Base-by-base conservation (phyloP, 371 early-diverging fungal genomes). In the Mortierella sp. region DNA sequence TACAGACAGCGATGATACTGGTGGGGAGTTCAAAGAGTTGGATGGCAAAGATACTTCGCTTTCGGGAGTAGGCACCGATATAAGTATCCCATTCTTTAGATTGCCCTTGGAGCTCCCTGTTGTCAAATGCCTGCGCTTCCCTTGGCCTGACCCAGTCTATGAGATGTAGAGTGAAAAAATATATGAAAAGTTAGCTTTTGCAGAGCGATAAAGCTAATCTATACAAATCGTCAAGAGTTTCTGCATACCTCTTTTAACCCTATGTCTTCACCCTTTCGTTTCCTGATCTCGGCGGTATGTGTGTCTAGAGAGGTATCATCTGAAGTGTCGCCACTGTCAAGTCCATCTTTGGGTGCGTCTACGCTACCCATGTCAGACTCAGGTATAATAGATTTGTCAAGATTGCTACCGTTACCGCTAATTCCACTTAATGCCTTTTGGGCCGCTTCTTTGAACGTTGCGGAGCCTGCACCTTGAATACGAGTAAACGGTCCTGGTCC, bases 71-170 rank as follows among this genome's bases (percentile, higher is more conserved):
- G 39, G 60, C 37, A n/a, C 37, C 18, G 60, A 60, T 37, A 32
- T 18, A 60, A 24, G n/a, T 26, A 10, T 45, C 12, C 14, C 26
- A 22, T 3, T 20, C 20, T 32, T 51, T 12, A 52, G 2, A 16
- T 35, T 22, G 2, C 35, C 47, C 37, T 51, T 76, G 20, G 60
- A 4, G n/a, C 14, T 45, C 0, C 35, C 57, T 9, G 35, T 62
- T 3, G 73, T 72, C 9, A 72, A 22, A 3, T 72, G 69, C 24
- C 73, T 68, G 12, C 73, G 64, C 62, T 77, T 77, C 28, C 65
- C 77, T n/a, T 76, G 51, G 32, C 24, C 37, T 32, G 55, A 26
- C 9, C 37, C 59, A 2, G 37, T 45, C 70, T 75, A 61, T n/a
- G 35, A 32, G 22, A 20, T 32, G 14, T 5, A 32, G 35, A 52